A percentile compares a stretch with the other conserved stretches of the same genome.
Conservation (phyloP, 176 grass and related monocot genomes). For the Avena eriantha region DNA sequence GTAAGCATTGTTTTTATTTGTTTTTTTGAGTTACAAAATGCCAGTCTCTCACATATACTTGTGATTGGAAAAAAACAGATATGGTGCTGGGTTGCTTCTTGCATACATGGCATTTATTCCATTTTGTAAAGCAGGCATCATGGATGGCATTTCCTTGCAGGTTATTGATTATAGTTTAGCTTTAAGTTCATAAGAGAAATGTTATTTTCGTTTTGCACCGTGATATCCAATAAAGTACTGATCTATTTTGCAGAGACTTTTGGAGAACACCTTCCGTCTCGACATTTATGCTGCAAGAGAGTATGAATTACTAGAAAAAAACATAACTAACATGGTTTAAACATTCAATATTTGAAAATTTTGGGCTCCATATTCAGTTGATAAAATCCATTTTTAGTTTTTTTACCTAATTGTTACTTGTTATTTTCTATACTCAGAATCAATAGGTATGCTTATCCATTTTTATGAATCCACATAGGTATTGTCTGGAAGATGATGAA, state of each 20-base stretch:
- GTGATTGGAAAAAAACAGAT: slow-evolving; percentile 60
- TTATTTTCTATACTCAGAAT: slow-evolving; percentile 29
- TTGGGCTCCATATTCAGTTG: neutral
- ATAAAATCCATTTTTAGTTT: neutral
- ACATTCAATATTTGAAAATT: slow-evolving; percentile 8
- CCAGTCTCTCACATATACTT: neutral
- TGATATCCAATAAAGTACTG: neutral
- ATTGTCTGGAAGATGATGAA: slow-evolving; percentile 77
- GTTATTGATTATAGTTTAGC: slow-evolving; percentile 43
- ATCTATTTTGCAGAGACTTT: slow-evolving; percentile 69
- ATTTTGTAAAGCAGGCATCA: slow-evolving; percentile 77
- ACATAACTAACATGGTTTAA: neutral
- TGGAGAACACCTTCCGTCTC: slow-evolving; percentile 83
- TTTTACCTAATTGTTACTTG: neutral
- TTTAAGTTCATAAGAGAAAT: neutral
- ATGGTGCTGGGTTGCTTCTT: slow-evolving; percentile 89
- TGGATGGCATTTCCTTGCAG: slow-evolving; percentile 82
- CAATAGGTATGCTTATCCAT: slow-evolving; percentile 22
- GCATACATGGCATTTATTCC: slow-evolving; percentile 94
- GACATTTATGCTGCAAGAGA: slow-evolving; percentile 88
- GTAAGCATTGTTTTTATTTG: slow-evolving; percentile 40
- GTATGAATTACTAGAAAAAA: slow-evolving; percentile 56
- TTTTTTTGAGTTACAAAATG: slow-evolving; percentile 20
- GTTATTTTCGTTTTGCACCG: neutral
- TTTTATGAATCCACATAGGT: slow-evolving; percentile 51